These are phyloP conservation scores for Berberis vulgaris DNA, from an alignment of 164 flowering plant genomes.

Conservation along the genomic window DNA sequence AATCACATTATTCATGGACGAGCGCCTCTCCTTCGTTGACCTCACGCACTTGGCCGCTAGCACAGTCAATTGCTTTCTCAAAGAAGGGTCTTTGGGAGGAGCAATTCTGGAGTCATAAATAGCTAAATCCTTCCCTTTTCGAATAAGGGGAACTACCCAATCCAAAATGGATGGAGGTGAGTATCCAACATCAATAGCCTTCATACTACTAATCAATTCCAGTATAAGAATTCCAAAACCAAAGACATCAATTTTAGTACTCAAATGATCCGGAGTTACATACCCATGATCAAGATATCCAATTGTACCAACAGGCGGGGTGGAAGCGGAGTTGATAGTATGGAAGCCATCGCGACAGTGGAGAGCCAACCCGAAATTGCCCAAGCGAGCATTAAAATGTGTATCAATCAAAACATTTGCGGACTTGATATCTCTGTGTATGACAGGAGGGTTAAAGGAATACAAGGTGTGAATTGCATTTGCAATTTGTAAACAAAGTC, in stretches of 20 bases:
- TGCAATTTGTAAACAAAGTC: slow-evolving; percentile 73
- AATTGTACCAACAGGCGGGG: slow-evolving; percentile 91
- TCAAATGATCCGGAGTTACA: slow-evolving; percentile 78
- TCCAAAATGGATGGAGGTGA: slow-evolving; percentile 89
- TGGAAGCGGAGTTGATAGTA: slow-evolving; percentile 46
- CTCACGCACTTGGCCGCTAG: slow-evolving; percentile 84
- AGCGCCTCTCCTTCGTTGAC: slow-evolving; percentile 70
- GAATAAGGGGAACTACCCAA: slow-evolving; percentile 85
- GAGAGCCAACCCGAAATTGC: slow-evolving; percentile 82
- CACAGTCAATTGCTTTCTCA: slow-evolving; percentile 62
- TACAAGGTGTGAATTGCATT: slow-evolving; percentile 67
- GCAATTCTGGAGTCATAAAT: slow-evolving; percentile 63
- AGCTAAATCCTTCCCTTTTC: slow-evolving; percentile 52
- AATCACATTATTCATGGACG: slow-evolving; percentile 67
- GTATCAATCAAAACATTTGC: slow-evolving; percentile 77
- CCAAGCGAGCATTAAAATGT: slow-evolving; percentile 68
- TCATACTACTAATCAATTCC: slow-evolving; percentile 87
- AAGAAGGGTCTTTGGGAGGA: slow-evolving; percentile 57
- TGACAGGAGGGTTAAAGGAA: slow-evolving; percentile 59
- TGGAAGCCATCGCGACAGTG: slow-evolving; percentile 32
- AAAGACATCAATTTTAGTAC: slow-evolving; percentile 85
- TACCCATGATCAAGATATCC: slow-evolving; percentile 91
- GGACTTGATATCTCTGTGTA: slow-evolving; percentile 86
- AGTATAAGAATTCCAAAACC: slow-evolving; percentile 87
- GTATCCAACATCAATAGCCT: slow-evolving; percentile 75